phyloP scores from a whole-genome alignment of 345 rosid genomes.

The Eucalyptus guilfoylei region DNA sequence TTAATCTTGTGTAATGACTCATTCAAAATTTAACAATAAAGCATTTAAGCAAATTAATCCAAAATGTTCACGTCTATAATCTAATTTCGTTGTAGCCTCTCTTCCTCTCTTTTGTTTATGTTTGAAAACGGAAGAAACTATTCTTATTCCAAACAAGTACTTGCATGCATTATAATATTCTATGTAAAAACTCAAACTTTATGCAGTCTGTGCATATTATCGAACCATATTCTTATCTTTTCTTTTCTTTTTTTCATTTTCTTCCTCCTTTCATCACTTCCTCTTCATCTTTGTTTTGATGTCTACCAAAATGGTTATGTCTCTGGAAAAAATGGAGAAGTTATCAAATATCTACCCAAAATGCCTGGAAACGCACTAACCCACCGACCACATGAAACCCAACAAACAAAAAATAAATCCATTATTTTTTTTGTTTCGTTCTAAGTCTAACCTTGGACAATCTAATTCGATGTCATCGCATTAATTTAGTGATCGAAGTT shows the following conservation, averaged over 20 bases:
- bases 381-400: no score
- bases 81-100: neutral
- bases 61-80: neutral
- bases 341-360: no score
- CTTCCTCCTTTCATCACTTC: neutral
- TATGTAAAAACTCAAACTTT: neutral
- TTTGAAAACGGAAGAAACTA: neutral
- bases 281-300: neutral
- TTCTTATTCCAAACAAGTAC: neutral
- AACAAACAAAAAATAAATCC: no score
- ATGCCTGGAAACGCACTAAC: no score
- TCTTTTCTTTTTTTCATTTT: neutral
- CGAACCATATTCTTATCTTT: neutral
- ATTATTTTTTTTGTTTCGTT: no score
- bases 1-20: neutral
- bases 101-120: neutral
- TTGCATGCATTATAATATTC: neutral
- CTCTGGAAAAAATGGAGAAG: neutral
- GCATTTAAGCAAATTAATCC: neutral
- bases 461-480: no score
- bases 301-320: neutral
- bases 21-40: neutral
- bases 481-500: no score
- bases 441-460: no score
- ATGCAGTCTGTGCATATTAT: neutral